Conservation (phyloP, 306 rosid genomes). For the Trifolium dubium region DNA sequence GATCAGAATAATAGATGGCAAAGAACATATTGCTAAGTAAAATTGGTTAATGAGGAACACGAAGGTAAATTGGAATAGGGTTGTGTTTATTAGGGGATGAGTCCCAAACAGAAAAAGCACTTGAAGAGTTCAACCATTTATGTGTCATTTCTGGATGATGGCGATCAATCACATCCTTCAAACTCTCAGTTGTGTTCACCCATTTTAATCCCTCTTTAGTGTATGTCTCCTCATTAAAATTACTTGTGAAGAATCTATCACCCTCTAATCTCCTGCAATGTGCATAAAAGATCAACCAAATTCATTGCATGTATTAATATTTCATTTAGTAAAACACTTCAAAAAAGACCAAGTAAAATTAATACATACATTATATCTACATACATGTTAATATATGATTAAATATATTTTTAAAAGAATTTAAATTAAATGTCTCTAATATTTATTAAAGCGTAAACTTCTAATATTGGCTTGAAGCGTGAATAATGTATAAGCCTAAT, state of each 20-base stretch:
- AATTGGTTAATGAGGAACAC: conserved; percentile 40
- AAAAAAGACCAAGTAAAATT: too few species aligned
- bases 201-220: conserved; percentile 59
- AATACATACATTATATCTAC: too few species aligned
- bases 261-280: conserved; percentile 62
- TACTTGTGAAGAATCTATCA: conserved; percentile 64
- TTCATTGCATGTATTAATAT: not conserved
- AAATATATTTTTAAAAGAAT: too few species aligned
- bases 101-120: conserved; percentile 75
- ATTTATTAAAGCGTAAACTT: too few species aligned
- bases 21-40: not conserved
- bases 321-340: too few species aligned
- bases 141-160: conserved; percentile 59
- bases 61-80: conserved; percentile 54
- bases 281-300: not conserved
- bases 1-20: too few species aligned
- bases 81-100: conserved; percentile 41
- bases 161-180: conserved; percentile 63
- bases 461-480: too few species aligned
- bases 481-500: too few species aligned
- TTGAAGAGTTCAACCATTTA: conserved; percentile 61
- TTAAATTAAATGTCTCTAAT: too few species aligned
- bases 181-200: conserved; percentile 63
- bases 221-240: conserved; percentile 58
- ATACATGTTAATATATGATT: too few species aligned